These are phyloP conservation scores for Huntiella bhutanensis DNA, from an alignment of 2,329 filamentous ascomycete species.

Conservation along the genomic window DNA sequence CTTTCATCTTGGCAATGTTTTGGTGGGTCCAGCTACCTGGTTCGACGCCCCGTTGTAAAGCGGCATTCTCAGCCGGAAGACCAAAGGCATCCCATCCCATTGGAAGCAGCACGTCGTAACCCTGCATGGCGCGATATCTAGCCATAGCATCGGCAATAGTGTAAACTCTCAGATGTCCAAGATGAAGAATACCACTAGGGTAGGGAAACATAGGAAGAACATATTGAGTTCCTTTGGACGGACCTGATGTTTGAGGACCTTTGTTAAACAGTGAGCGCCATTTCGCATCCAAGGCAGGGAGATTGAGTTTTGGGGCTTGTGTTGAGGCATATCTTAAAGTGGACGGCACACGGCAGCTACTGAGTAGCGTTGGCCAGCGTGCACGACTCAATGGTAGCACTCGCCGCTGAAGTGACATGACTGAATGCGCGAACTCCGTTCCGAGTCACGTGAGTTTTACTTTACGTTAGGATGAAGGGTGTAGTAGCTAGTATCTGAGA, in stretches of 20 bases:
- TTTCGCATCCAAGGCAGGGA: constrained; percentile 23
- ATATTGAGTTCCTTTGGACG: constrained; percentile 30
- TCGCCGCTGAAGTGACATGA: too few species aligned
- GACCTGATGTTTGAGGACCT: constrained; percentile 8
- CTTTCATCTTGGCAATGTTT: constrained; percentile 75
- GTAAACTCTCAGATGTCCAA: constrained; percentile 77
- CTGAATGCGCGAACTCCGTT: too few species aligned
- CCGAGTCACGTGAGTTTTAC: too few species aligned
- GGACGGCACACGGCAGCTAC: too few species aligned
- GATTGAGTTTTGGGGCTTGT: constrained; percentile 9
- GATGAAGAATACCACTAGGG: constrained; percentile 68
- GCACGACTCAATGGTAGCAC: too few species aligned
- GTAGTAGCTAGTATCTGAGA: too few species aligned
- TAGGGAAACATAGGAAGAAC: constrained; percentile 89
- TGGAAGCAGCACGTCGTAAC: constrained; percentile 60
- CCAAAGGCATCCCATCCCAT: constrained; percentile 95
- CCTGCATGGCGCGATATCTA: constrained; percentile 55
- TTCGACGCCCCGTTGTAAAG: constrained; percentile 61
- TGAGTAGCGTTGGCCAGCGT: too few species aligned
- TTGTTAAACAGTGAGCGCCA: constrained; percentile 31
- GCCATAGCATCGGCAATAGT: constrained; percentile 76
- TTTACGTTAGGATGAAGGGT: too few species aligned
- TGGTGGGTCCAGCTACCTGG: constrained; percentile 60
- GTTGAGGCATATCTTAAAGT: neutral
- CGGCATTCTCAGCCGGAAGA: constrained; percentile 77